phyloP scores from a whole-genome alignment of 176 grass and related monocot species.

The Cenchrus fungigraminus region DNA sequence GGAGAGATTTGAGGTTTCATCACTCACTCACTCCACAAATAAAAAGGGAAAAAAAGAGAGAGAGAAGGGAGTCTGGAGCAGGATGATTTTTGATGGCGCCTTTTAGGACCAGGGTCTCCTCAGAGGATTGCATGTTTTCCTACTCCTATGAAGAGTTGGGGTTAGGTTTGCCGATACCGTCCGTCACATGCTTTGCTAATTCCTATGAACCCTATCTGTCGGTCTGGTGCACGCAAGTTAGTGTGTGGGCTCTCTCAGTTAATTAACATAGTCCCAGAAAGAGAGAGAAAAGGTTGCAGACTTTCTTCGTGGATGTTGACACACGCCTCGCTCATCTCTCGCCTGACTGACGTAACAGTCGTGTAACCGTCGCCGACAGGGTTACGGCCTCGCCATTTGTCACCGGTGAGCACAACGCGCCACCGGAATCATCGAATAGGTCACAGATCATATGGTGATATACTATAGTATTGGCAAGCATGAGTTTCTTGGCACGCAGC shows the following conservation, averaged over 20 bases:
- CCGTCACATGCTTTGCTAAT: neutral
- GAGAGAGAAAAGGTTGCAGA: neutral
- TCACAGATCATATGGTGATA: neutral
- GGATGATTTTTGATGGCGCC: slow-evolving; percentile 44
- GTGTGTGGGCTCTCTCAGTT: neutral
- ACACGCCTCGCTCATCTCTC: neutral
- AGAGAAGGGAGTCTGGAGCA: neutral
- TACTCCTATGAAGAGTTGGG: neutral
- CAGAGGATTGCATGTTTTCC: slow-evolving; percentile 23
- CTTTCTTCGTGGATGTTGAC: slow-evolving; percentile 16
- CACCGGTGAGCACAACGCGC: neutral
- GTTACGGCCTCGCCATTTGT: neutral
- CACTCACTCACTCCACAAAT: neutral
- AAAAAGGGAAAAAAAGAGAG: neutral
- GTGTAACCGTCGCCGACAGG: slow-evolving; percentile 7
- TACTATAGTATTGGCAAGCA: neutral
- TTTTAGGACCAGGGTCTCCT: slow-evolving; percentile 36
- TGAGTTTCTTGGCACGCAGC: neutral
- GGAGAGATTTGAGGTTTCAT: slow-evolving; percentile 5
- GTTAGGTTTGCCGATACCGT: slow-evolving; percentile 4
- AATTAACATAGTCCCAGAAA: neutral
- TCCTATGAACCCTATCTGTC: neutral
- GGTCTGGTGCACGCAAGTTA: neutral
- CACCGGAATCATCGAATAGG: neutral
- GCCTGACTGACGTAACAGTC: slow-evolving; percentile 37